phyloP scores from a whole-genome alignment of 345 rosid genomes.

The Boechera retrofracta region DNA sequence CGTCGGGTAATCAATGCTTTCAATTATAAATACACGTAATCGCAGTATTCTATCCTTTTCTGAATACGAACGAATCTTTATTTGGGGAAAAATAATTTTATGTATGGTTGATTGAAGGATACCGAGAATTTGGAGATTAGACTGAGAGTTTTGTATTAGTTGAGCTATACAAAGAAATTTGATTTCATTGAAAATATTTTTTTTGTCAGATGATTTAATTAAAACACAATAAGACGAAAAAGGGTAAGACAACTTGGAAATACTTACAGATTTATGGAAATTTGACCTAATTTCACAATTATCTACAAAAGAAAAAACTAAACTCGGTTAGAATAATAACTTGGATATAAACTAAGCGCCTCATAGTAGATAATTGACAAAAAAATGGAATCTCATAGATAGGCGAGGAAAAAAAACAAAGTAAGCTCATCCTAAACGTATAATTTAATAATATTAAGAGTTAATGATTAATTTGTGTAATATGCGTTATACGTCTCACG shows the following conservation, averaged over 20 bases:
- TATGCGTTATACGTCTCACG: constrained; percentile 7
- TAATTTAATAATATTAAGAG: not conserved
- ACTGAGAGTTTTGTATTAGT: not conserved
- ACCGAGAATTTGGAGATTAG: not conserved
- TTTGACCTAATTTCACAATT: not conserved
- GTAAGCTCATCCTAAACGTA: not conserved
- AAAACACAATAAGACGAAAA: not conserved
- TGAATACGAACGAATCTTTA: not conserved
- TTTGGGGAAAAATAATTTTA: not conserved
- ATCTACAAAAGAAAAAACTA: no score
- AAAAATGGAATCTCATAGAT: not conserved
- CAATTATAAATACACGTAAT: constrained; percentile 19
- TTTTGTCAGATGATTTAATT: no score
- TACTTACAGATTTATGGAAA: not conserved
- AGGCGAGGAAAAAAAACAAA: not conserved
- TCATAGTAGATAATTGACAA: not conserved
- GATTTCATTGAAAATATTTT: no score
- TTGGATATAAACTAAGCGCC: not conserved
- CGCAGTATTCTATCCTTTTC: constrained; percentile 11
- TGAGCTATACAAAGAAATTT: not conserved
- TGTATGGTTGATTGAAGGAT: not conserved
- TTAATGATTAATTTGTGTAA: not conserved
- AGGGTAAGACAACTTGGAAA: not conserved
- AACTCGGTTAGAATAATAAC: no score
- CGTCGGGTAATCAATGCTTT: constrained; percentile 11